These are phyloP conservation scores for Xylariaceae sp. DNA, from an alignment of 2,329 filamentous ascomycete species.

Conservation along the genomic window DNA sequence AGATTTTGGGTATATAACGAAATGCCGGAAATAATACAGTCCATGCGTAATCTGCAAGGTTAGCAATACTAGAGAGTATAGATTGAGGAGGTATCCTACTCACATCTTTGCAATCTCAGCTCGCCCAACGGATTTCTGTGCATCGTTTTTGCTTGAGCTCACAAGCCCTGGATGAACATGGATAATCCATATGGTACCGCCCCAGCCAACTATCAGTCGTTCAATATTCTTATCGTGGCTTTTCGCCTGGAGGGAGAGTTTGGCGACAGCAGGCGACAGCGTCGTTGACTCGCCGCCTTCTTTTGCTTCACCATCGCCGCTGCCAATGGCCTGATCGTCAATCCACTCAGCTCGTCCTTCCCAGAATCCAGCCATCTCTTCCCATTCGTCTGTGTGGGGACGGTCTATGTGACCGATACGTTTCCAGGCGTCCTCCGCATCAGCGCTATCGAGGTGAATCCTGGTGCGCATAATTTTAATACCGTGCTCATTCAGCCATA, in stretches of 20 bases:
- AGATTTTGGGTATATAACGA: constrained; percentile 92
- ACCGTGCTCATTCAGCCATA: constrained; percentile 93
- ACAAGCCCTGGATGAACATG: constrained; percentile 77
- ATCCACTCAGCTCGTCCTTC: constrained; percentile 92
- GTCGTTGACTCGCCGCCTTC: constrained; percentile 32
- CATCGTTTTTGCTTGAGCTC: constrained; percentile 61
- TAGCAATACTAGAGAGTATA: constrained; percentile 20
- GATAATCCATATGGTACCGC: constrained; percentile 91
- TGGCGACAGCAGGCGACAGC: constrained; percentile 44
- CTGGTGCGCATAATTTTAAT: constrained; percentile 97
- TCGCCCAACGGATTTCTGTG: constrained; percentile 68
- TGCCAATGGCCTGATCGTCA: constrained; percentile 74
- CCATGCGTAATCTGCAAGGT: constrained; percentile 71
- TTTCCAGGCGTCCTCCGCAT: constrained; percentile 86
- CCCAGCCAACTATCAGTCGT: constrained; percentile 90
- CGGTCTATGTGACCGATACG: constrained; percentile 87
- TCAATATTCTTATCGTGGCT: constrained; percentile 55
- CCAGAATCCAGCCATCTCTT: constrained; percentile 95
- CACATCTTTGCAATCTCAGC: constrained; percentile 92
- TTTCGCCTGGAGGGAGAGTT: constrained; percentile 47
- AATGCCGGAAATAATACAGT: constrained; percentile 96
- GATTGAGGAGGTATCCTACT: constrained; percentile 37
- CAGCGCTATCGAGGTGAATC: constrained; percentile 68
- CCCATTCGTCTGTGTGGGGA: constrained; percentile 82
- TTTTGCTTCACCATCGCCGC: constrained; percentile 58